Conservation (phyloP, 495 filamentous ascomycete species). For the Hyaloscypha bicolor region DNA sequence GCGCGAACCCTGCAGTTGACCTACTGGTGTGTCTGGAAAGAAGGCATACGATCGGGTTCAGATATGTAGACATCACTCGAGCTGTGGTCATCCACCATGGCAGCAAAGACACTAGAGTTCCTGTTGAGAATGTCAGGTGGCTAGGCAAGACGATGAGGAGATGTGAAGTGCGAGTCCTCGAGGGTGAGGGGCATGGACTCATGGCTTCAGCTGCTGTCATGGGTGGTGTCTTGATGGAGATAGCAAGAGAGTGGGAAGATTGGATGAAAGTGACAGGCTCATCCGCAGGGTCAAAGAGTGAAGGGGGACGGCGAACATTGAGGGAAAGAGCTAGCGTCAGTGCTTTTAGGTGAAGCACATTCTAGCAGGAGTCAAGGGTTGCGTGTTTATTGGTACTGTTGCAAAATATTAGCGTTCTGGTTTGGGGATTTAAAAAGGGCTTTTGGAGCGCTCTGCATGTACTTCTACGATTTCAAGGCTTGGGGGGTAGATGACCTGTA, state of each 20-base stretch:
- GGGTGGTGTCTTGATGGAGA: constrained; percentile 90
- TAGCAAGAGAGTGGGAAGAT: constrained; percentile 92
- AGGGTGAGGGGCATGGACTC: constrained; percentile 92
- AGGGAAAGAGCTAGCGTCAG: constrained; percentile 33
- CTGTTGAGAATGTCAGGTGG: constrained; percentile 94
- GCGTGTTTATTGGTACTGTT: neutral
- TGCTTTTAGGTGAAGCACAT: constrained; percentile 32
- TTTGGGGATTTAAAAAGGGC: neutral
- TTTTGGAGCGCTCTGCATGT: neutral
- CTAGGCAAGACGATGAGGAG: constrained; percentile 89
- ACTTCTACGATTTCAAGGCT: constrained; percentile 1
- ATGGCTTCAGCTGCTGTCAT: constrained; percentile 96
- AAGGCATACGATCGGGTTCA: constrained; percentile 88
- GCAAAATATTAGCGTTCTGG: constrained; percentile 6
- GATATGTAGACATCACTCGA: constrained; percentile 93
- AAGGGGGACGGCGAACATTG: constrained; percentile 20
- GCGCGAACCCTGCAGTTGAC: constrained; percentile 93
- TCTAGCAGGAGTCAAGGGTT: neutral
- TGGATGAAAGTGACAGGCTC: constrained; percentile 63
- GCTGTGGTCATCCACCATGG: constrained; percentile 94
- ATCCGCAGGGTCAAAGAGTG: constrained; percentile 6
- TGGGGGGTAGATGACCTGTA: neutral
- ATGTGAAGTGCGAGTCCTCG: constrained; percentile 87
- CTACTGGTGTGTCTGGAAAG: constrained; percentile 91
- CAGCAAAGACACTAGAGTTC: constrained; percentile 86